A percentile compares a stretch with the other conserved stretches of the same genome.
Conservation (phyloP, 257 asterid genomes). For the Solanum ossicruentum region DNA sequence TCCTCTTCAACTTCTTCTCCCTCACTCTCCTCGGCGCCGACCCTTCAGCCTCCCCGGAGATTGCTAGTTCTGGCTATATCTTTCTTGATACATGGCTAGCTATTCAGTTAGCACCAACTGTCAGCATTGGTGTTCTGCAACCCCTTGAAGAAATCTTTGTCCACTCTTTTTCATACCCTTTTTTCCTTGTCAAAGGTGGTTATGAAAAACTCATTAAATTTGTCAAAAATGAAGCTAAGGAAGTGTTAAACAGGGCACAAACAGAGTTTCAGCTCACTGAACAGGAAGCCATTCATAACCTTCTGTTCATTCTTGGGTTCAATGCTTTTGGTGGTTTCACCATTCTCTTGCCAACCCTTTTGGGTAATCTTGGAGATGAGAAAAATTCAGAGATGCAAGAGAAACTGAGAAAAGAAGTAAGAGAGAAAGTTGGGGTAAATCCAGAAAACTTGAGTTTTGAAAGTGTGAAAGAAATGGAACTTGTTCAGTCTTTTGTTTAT, state of each 20-base stretch:
- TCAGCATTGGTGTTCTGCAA: slow-evolving; percentile 30
- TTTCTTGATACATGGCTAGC: slow-evolving; percentile 69
- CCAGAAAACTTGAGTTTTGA: slow-evolving; percentile 29
- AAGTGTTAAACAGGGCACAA: slow-evolving; percentile 26
- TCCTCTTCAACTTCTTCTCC: slow-evolving; percentile 70
- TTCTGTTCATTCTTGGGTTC: slow-evolving; percentile 67
- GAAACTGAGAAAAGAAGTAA: slow-evolving; percentile 44
- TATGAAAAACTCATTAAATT: slow-evolving; percentile 49
- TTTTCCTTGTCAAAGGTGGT: slow-evolving; percentile 41
- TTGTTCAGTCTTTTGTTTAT: slow-evolving; percentile 58
- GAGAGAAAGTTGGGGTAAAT: slow-evolving; percentile 22
- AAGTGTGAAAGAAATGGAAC: slow-evolving; percentile 42
- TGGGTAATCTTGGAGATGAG: slow-evolving; percentile 30
- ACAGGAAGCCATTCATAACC: slow-evolving; percentile 64
- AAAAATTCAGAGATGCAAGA: slow-evolving; percentile 23
- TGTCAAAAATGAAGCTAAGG: slow-evolving; percentile 36
- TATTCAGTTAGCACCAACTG: slow-evolving; percentile 58
- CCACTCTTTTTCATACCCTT: slow-evolving; percentile 78
- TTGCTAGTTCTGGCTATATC: slow-evolving; percentile 32
- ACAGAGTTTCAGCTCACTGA: slow-evolving; percentile 45
- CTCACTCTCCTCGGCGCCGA: slow-evolving; percentile 54
- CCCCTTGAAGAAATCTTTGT: slow-evolving; percentile 71
- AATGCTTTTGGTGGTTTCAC: slow-evolving; percentile 82
- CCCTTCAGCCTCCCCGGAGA: slow-evolving; percentile 34
- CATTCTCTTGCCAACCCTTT: slow-evolving; percentile 25